Conservation (phyloP, 352 stramenopile species). For the Phytopythium cucurbitacearum region DNA sequence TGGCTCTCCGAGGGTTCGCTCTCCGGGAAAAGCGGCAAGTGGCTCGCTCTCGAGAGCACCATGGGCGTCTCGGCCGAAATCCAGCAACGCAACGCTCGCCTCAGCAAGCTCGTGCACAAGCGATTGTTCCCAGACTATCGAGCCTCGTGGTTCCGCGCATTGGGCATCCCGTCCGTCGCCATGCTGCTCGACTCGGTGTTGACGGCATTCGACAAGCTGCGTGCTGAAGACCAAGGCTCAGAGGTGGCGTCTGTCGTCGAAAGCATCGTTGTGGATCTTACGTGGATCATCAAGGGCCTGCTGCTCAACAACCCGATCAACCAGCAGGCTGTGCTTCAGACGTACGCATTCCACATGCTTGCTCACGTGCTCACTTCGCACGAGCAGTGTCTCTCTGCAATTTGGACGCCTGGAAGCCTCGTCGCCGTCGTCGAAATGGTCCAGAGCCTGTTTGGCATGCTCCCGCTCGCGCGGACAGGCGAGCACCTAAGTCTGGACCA, state of each 20-base stretch:
- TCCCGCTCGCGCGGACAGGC: slow-evolving; percentile 23
- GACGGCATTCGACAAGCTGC: slow-evolving; percentile 34
- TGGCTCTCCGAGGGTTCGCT: slow-evolving; percentile 61
- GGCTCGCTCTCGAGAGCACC: slow-evolving; percentile 55
- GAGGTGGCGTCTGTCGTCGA: slow-evolving; percentile 27
- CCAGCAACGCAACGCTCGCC: slow-evolving; percentile 60
- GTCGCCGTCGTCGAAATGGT: slow-evolving; percentile 69
- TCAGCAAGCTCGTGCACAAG: slow-evolving; percentile 58
- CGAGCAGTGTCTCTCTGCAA: slow-evolving; percentile 17
- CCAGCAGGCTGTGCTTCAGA: slow-evolving; percentile 48
- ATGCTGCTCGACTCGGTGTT: slow-evolving; percentile 65
- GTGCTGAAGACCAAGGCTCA: slow-evolving; percentile 3
- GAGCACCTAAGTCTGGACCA: slow-evolving; percentile 35
- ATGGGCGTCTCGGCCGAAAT: slow-evolving; percentile 61
- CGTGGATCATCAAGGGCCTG: slow-evolving; percentile 68
- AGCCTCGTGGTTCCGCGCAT: slow-evolving; percentile 41
- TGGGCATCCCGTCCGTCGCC: slow-evolving; percentile 54
- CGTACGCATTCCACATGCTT: slow-evolving; percentile 67
- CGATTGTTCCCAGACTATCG: slow-evolving; percentile 32
- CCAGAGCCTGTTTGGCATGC: slow-evolving; percentile 42
- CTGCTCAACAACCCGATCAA: slow-evolving; percentile 49
- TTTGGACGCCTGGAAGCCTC: slow-evolving; percentile 68
- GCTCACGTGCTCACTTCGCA: slow-evolving; percentile 55
- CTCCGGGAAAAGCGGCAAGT: slow-evolving; percentile 44
- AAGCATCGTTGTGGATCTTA: slow-evolving; percentile 49